A percentile compares a stretch with the other conserved stretches of the same genome.
phyloP scores from a whole-genome alignment of 768 basidiomycete genomes.

The Pisolithus albus region DNA sequence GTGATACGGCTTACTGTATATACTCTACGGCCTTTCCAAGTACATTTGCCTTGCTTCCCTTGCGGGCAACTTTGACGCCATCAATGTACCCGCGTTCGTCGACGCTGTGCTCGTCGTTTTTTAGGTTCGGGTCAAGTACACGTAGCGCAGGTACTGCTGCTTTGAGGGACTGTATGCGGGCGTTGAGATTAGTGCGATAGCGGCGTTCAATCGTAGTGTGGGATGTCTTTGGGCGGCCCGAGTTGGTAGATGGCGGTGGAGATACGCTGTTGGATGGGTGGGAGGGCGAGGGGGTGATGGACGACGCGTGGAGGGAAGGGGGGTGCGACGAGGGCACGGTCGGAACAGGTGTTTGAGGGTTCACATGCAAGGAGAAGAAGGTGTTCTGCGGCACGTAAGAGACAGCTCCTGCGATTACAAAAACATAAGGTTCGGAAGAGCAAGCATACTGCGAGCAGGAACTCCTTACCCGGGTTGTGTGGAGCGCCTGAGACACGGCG shows the following conservation, averaged over 20 bases:
- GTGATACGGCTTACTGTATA: slow-evolving; percentile 44
- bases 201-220: slow-evolving; percentile 87
- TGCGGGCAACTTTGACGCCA: slow-evolving; percentile 87
- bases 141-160: slow-evolving; percentile 80
- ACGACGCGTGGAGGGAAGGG: slow-evolving; percentile 28
- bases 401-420: slow-evolving; percentile 20
- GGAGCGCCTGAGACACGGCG: slow-evolving; percentile 13
- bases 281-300: slow-evolving; percentile 37
- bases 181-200: slow-evolving; percentile 84
- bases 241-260: slow-evolving; percentile 10
- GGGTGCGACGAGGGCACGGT: slow-evolving; percentile 10
- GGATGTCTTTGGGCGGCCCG: slow-evolving; percentile 55
- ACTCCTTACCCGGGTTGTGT: slow-evolving; percentile 13
- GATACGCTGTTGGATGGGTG: slow-evolving; percentile 14
- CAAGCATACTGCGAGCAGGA: background rate
- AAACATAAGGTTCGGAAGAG: slow-evolving; percentile 1
- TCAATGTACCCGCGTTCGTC: slow-evolving; percentile 84
- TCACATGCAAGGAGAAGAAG: slow-evolving; percentile 33
- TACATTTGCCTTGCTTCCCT: slow-evolving; percentile 87
- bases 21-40: slow-evolving; percentile 89
- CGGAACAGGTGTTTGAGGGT: slow-evolving; percentile 9
- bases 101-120: slow-evolving; percentile 43
- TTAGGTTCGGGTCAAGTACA: slow-evolving; percentile 54
- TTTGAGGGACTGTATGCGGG: slow-evolving; percentile 74
- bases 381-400: slow-evolving; percentile 18